Conservation (phyloP, 2,329 filamentous ascomycete species). For the Pseudogymnoascus sp. region DNA sequence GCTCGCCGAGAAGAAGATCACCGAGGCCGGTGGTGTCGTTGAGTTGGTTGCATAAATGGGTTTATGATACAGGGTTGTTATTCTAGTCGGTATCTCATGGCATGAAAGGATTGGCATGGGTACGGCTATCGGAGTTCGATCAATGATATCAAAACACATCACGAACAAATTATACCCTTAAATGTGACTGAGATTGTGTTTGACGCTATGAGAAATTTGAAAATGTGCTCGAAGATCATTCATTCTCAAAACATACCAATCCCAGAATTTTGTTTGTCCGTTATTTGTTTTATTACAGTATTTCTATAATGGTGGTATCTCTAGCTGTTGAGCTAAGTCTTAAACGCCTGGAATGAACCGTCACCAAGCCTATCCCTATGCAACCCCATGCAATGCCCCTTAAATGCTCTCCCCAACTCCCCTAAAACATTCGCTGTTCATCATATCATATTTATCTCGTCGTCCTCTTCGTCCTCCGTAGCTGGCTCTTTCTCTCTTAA, state of each 20-base stretch:
- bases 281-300: slow-evolving; percentile 3
- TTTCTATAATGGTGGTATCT: slow-evolving; percentile 6
- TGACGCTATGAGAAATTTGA: not conserved
- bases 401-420: slow-evolving; percentile 9
- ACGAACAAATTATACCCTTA: not conserved
- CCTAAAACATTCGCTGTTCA: slow-evolving; percentile 23
- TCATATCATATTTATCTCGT: slow-evolving; percentile 43
- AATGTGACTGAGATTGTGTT: not conserved
- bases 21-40: slow-evolving; percentile 89
- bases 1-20: slow-evolving; percentile 98
- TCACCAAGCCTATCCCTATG: not conserved
- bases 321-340: slow-evolving; percentile 15
- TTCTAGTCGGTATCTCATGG: slow-evolving; percentile 11
- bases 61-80: slow-evolving; percentile 9
- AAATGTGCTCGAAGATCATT: not conserved
- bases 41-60: slow-evolving; percentile 78
- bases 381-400: slow-evolving; percentile 3
- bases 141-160: slow-evolving; percentile 8
- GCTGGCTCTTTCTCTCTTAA: slow-evolving; percentile 33
- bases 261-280: not conserved
- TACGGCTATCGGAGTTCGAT: slow-evolving; percentile 8
- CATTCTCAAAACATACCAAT: not conserved
- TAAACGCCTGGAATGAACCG: slow-evolving; percentile 8
- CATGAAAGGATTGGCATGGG: slow-evolving; percentile 16
- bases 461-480: slow-evolving; percentile 37